Percentiles rank a stretch among this genome's conserved stretches.
These are phyloP conservation scores for Vitis hybrid DNA, from an alignment of 177 flowering plant genomes.

Conservation along the genomic window DNA sequence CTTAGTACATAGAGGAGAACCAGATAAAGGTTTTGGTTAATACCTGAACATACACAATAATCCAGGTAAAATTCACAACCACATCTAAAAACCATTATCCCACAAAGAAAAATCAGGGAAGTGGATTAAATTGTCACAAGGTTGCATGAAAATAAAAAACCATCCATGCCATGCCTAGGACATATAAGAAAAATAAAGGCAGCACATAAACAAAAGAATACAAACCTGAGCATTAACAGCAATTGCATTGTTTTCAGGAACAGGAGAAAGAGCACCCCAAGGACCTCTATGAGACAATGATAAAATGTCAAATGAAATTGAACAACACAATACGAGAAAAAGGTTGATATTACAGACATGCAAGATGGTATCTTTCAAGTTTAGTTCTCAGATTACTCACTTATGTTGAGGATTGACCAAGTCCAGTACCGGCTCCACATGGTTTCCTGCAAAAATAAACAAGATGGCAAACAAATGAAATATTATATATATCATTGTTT, in stretches of 20 bases:
- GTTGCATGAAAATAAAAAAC: background rate
- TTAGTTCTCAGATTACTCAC: slow-evolving; percentile 41
- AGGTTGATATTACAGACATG: background rate
- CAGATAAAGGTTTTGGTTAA: background rate
- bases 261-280: slow-evolving; percentile 95
- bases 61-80: background rate
- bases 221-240: slow-evolving; percentile 77
- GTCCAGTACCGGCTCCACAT: slow-evolving; percentile 64
- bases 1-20: background rate
- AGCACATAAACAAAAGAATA: background rate
- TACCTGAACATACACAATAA: background rate
- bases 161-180: background rate
- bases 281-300: slow-evolving; percentile 68
- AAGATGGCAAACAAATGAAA: background rate
- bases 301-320: slow-evolving; percentile 1
- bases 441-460: slow-evolving; percentile 45
- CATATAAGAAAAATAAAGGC: background rate
- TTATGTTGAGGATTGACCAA: slow-evolving; percentile 83
- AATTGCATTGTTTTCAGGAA: slow-evolving; percentile 91
- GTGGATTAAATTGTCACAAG: background rate
- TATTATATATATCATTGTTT: too few relatives aligned
- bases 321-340: too few relatives aligned
- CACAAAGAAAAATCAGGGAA: background rate
- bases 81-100: background rate
- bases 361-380: background rate